phyloP scores from a whole-genome alignment of 2,329 filamentous ascomycete species.

The Colletotrichum godetiae region DNA sequence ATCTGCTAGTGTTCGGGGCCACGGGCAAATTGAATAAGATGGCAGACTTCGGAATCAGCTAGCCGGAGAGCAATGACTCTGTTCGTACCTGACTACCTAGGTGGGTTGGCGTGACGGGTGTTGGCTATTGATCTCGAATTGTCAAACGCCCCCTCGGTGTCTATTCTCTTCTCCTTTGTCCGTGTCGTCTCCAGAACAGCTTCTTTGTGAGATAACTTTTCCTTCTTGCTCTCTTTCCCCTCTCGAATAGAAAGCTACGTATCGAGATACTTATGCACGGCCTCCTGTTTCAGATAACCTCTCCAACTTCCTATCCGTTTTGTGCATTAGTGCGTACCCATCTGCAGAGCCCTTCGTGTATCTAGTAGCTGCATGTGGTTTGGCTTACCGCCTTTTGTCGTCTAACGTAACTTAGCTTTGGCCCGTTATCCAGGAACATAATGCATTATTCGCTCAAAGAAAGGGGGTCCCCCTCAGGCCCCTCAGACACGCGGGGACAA shows the following conservation, averaged over 20 bases:
- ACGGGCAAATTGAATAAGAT: not conserved
- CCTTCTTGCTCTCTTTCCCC: not conserved
- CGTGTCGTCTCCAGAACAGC: not conserved
- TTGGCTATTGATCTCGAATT: not conserved
- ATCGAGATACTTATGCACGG: slow-evolving; percentile 10
- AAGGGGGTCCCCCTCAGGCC: not conserved
- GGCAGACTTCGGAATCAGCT: not conserved
- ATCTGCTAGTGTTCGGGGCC: slow-evolving; percentile 9
- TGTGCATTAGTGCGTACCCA: slow-evolving; percentile 11
- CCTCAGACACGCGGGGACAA: not conserved
- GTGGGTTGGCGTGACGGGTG: not conserved
- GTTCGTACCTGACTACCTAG: not conserved
- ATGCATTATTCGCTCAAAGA: slow-evolving; percentile 7
- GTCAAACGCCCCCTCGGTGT: not conserved
- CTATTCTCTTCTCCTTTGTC: not conserved
- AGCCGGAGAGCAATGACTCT: slow-evolving; percentile 2
- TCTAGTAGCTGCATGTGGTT: not conserved
- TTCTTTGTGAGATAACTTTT: not conserved
- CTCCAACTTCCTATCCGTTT: slow-evolving; percentile 1
- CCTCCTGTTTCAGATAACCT: slow-evolving; percentile 25
- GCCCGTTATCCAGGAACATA: not conserved
- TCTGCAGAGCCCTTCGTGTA: not conserved
- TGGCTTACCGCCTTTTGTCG: slow-evolving; percentile 24
- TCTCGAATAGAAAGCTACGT: slow-evolving; percentile 5
- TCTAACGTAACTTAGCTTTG: not conserved